Evolutionary conservation across 257 asterid genomes (phyloP).

Genomic region (Schizonepeta tenuifolia): DNA sequence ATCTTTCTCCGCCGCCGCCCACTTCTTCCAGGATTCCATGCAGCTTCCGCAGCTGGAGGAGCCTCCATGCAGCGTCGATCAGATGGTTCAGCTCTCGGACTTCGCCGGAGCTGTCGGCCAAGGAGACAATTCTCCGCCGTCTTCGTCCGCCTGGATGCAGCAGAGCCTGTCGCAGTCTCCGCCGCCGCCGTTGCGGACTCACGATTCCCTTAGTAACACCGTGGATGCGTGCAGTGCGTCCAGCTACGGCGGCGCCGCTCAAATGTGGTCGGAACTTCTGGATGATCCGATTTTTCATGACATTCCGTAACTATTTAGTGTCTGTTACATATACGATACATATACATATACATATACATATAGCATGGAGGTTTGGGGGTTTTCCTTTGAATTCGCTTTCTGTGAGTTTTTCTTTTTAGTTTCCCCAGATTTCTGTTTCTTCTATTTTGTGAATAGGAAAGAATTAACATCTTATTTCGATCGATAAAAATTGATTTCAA

Average conservation of each 20-base stretch:
- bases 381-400: conserved; percentile 19
- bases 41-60: conserved; percentile 65
- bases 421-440: neutral
- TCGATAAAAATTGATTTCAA: conserved; percentile 29
- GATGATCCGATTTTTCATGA: conserved; percentile 70
- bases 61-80: conserved; percentile 41
- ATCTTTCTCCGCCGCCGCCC: too few relatives aligned
- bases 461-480: conserved; percentile 21
- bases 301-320: conserved; percentile 37
- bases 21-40: too few relatives aligned
- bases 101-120: conserved; percentile 12
- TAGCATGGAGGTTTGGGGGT: conserved; percentile 37
- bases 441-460: neutral
- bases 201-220: conserved; percentile 30
- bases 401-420: conserved; percentile 28
- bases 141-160: conserved; percentile 41
- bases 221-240: conserved; percentile 63
- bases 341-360: conserved; percentile 4
- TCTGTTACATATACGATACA: neutral
- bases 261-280: conserved; percentile 73
- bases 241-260: conserved; percentile 52
- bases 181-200: conserved; percentile 30
- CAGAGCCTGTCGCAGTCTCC: conserved; percentile 29
- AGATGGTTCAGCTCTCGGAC: neutral
- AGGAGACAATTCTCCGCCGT: conserved; percentile 40